Base-by-base conservation (phyloP, 495 filamentous ascomycete species). In the Xylaria venustula region DNA sequence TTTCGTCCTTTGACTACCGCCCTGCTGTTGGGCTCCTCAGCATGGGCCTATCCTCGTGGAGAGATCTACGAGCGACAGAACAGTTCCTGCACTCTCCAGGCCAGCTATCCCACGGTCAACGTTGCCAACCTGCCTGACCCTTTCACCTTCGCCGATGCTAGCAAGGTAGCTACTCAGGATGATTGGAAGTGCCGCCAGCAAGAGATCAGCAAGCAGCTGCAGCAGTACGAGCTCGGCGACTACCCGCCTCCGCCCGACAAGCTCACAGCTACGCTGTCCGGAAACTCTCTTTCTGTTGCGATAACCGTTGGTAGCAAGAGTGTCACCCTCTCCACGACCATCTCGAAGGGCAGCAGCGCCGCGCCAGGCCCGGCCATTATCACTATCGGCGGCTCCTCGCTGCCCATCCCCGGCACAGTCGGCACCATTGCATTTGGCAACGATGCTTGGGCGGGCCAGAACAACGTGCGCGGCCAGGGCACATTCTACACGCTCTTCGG, bases 401-500 rank as follows among this genome's bases (percentile, higher is more conserved):
- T 84, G n/a, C 80, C 80, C n/a, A 66, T 77, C 40, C 77, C 77
- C 12, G 70, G 71, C 45, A 74, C 72, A n/a, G 75, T 81, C 6
- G 79, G 74, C 47, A 79, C 70, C 52, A 79, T 83, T 63, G 71
- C 52, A 59, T 82, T 82, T 68, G 71, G 71, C 69, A 81, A 81
- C 64, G 79, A 81, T 66, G 79, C 75, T 28, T 71, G 71, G 14
- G 78, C 81, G 58, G 59, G 67, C 0, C 69, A 64, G 61, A 65
- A 63, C 28, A 59, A 65, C 48, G 73, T 71, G 42, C 74, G 76
- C 23, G 80, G 80, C 40, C 64, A 67, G 36, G 80, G 80, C 25
- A 73, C 71, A 25, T 83, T 84, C 75, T 84, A 76, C 69, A 69
- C 74, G 20, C 69, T 84, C 26, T 79, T 79, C 61, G 79, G 79